Conservation (phyloP, 371 early-diverging fungal genomes). For the Mucor plumbeus region DNA sequence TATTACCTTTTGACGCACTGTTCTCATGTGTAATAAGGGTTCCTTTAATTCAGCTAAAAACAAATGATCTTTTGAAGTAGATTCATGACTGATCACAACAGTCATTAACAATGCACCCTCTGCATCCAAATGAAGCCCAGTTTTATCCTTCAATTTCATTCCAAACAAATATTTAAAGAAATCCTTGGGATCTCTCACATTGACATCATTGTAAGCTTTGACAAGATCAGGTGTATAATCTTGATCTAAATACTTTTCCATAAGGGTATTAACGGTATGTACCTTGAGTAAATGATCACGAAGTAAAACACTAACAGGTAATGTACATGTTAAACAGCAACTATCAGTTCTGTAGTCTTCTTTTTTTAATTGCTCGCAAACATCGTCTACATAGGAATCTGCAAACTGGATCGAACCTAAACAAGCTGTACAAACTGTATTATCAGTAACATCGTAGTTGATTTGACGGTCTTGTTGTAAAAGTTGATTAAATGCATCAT, state of each 20-base stretch:
- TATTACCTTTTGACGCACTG: constrained; percentile 57
- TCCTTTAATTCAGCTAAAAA: constrained; percentile 67
- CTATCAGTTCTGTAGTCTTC: constrained; percentile 43
- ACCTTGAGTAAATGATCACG: constrained; percentile 56
- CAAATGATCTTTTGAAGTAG: constrained; percentile 64
- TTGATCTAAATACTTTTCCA: not conserved
- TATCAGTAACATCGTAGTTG: not conserved
- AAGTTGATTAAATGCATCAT: constrained; percentile 13
- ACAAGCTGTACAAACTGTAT: constrained; percentile 48
- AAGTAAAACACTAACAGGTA: constrained; percentile 57
- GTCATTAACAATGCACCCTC: constrained; percentile 58
- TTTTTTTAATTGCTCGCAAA: constrained; percentile 32
- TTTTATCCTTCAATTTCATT: constrained; percentile 34
- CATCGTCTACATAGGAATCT: constrained; percentile 37
- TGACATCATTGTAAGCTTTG: constrained; percentile 11
- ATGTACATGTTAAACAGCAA: constrained; percentile 54
- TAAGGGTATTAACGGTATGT: constrained; percentile 17
- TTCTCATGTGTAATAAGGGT: constrained; percentile 64
- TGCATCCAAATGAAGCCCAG: constrained; percentile 31
- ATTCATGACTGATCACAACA: constrained; percentile 61
- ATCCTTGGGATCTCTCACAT: constrained; percentile 52
- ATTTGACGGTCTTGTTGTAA: not conserved
- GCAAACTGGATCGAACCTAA: constrained; percentile 54
- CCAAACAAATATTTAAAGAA: constrained; percentile 52
- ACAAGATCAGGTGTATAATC: constrained; percentile 7